phyloP scores from a whole-genome alignment of 2,329 filamentous ascomycete genomes.

The Cladosporium sp. region DNA sequence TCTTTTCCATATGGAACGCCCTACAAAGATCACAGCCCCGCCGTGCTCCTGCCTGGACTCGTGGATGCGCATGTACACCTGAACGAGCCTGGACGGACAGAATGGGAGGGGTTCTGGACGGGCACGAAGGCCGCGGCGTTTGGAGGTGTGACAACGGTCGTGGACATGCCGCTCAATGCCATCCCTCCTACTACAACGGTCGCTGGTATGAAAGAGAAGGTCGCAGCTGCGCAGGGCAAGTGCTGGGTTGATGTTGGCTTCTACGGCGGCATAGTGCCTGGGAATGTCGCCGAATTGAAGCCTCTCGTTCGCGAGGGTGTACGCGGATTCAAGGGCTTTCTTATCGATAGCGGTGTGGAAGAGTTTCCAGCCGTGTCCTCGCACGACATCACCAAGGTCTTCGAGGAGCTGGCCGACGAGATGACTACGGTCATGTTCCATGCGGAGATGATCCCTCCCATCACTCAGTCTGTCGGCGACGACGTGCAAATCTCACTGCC shows the following conservation, averaged over 20 bases:
- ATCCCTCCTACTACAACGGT: conserved; percentile 94
- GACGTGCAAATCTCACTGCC: conserved; percentile 51
- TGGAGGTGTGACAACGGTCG: conserved; percentile 89
- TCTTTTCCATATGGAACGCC: conserved; percentile 65
- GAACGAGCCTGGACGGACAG: conserved; percentile 91
- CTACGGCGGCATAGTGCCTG: conserved; percentile 90
- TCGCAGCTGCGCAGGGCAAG: conserved; percentile 74
- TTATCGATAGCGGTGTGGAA: conserved; percentile 94
- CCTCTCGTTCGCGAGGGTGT: conserved; percentile 80
- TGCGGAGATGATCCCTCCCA: conserved; percentile 91
- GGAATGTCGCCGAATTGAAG: conserved; percentile 73
- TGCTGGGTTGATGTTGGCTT: conserved; percentile 99
- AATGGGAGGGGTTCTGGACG: conserved; percentile 98
- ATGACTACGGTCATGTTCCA: conserved; percentile 99
- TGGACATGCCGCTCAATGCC: conserved; percentile 97
- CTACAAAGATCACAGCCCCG: conserved; percentile 80
- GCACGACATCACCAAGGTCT: conserved; percentile 70
- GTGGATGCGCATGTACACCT: conserved; percentile 97
- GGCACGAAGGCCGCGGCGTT: conserved; percentile 90
- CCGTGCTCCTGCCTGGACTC: conserved; percentile 79
- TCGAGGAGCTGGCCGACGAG: conserved; percentile 71
- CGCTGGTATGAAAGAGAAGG: conserved; percentile 75
- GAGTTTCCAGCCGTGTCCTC: conserved; percentile 91
- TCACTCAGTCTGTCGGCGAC: conserved; percentile 59
- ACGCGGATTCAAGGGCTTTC: conserved; percentile 92